A percentile compares a stretch with the other conserved stretches of the same genome.
Evolutionary conservation across 305 asterid genomes (phyloP).

Genomic region (Rubia tinctorum): DNA sequence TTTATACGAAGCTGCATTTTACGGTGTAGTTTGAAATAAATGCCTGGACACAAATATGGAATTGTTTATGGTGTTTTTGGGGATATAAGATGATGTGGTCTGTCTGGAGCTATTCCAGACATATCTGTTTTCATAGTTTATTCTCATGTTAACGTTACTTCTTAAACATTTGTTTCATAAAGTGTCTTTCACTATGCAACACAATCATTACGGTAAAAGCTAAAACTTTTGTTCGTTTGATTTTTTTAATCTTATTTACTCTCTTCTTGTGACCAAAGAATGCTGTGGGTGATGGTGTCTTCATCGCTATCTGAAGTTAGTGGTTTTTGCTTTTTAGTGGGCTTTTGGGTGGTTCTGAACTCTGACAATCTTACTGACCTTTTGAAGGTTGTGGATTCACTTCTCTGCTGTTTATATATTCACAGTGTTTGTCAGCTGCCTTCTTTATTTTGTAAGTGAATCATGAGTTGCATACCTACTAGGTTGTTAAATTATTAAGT

Average conservation of each 20-base stretch:
- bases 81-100: background rate
- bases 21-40: background rate
- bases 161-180: background rate
- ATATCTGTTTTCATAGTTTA: background rate
- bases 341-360: conserved; percentile 6
- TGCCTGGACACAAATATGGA: background rate
- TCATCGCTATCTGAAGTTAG: background rate
- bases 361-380: conserved; percentile 21
- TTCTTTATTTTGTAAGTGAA: conserved; percentile 82
- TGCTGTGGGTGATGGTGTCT: background rate
- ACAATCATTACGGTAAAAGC: background rate
- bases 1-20: background rate
- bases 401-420: conserved; percentile 76
- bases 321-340: background rate
- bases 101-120: too few relatives aligned
- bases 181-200: background rate
- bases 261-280: background rate
- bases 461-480: conserved; percentile 12
- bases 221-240: background rate
- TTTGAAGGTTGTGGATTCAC: conserved; percentile 94
- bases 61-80: background rate
- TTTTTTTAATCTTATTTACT: background rate
- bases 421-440: conserved; percentile 94
- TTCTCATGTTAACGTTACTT: background rate
- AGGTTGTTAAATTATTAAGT: conserved; percentile 14